A percentile compares a stretch with the other conserved stretches of the same genome.
Conservation (phyloP, 257 asterid genomes). For the Nicotiana knightiana region DNA sequence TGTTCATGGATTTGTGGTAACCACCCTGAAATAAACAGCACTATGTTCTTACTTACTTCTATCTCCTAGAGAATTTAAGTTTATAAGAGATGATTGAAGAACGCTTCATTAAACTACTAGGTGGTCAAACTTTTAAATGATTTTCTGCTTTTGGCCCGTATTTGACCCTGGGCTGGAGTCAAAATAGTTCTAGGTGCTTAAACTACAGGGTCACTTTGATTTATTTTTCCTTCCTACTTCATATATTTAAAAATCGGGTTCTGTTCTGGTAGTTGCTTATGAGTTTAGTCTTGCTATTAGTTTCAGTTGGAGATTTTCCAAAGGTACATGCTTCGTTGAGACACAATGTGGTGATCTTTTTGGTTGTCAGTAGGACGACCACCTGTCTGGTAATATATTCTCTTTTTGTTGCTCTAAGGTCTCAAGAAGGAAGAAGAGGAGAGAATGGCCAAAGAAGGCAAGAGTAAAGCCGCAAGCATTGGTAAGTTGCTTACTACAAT, state of each 20-base stretch:
- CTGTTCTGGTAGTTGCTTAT: not conserved
- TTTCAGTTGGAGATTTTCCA: not conserved
- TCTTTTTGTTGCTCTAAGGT: slow-evolving; percentile 34
- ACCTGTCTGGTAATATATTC: not conserved
- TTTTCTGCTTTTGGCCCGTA: not conserved
- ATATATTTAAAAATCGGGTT: not conserved
- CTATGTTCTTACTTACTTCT: not conserved
- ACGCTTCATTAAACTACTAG: not conserved
- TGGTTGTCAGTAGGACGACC: not conserved
- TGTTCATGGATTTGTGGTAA: not conserved
- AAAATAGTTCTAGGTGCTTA: not conserved
- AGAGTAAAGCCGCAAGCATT: slow-evolving; percentile 31
- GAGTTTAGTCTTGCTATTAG: not conserved
- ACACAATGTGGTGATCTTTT: not conserved
- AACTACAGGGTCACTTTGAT: not conserved
- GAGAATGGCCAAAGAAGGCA: slow-evolving; percentile 52
- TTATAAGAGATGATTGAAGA: not conserved
- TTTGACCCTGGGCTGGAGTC: not conserved
- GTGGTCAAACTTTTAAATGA: not conserved
- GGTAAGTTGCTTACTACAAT: slow-evolving; percentile 37
- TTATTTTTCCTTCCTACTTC: not conserved
- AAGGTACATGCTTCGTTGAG: not conserved
- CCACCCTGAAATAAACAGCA: not conserved
- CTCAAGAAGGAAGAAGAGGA: slow-evolving; percentile 92
- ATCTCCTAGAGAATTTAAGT: not conserved